phyloP scores from a whole-genome alignment of 768 basidiomycete species.

The Mrakia gelida region DNA sequence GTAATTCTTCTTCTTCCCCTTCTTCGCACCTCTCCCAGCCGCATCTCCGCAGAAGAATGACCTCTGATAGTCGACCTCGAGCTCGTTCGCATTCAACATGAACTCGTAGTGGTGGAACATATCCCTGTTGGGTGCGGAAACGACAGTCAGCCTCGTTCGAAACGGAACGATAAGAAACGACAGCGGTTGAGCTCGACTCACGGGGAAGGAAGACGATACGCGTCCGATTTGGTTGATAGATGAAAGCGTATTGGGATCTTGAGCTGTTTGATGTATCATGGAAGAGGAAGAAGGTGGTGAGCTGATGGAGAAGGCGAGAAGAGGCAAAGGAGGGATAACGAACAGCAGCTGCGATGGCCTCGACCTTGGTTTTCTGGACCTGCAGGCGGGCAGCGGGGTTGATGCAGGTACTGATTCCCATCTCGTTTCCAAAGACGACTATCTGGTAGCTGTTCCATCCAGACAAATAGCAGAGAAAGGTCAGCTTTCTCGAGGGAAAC shows the following conservation, averaged over 20 bases:
- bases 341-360: not conserved
- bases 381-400: not conserved
- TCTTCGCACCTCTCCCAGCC: not conserved
- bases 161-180: not conserved
- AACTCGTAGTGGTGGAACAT: conserved; percentile 6
- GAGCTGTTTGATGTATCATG: not conserved
- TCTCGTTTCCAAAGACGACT: not conserved
- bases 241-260: not conserved
- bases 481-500: not conserved
- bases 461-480: not conserved
- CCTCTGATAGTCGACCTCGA: not conserved
- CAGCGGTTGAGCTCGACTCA: not conserved
- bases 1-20: not conserved
- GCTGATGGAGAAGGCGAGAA: not conserved
- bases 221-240: not conserved
- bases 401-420: not conserved
- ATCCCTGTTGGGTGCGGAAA: not conserved
- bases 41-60: conserved; percentile 3
- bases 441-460: not conserved
- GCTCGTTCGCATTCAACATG: not conserved
- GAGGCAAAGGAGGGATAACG: not conserved
- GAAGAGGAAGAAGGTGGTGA: not conserved
- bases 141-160: not conserved
- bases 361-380: not conserved
- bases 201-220: not conserved